Conservation (phyloP, 768 basidiomycete species). For the Xanthoconium purpureum region DNA sequence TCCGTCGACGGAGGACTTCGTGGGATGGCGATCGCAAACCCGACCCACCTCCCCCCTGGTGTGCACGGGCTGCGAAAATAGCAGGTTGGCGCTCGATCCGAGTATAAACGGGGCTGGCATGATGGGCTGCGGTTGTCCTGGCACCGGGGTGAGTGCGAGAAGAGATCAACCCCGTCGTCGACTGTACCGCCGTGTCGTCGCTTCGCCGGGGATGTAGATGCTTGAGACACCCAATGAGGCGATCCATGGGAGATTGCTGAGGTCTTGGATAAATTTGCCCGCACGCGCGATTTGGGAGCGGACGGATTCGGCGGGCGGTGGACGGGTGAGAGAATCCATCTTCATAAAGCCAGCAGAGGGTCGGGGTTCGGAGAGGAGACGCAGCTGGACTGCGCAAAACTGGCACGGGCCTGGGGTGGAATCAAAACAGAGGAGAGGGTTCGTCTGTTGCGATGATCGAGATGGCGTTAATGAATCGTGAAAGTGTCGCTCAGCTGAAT, state of each 20-base stretch:
- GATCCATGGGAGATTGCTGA: slow-evolving; percentile 48
- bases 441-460: slow-evolving; percentile 56
- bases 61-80: slow-evolving; percentile 24
- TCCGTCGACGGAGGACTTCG: slow-evolving; percentile 29
- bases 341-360: slow-evolving; percentile 47
- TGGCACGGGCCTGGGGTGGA: slow-evolving; percentile 32
- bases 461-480: slow-evolving; percentile 65
- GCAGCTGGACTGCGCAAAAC: slow-evolving; percentile 16
- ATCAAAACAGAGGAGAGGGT: slow-evolving; percentile 38
- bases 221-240: slow-evolving; percentile 43
- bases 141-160: slow-evolving; percentile 7
- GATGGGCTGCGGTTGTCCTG: slow-evolving; percentile 3
- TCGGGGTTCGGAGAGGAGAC: slow-evolving; percentile 37
- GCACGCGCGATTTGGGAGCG: slow-evolving; percentile 37
- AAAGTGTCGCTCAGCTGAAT: slow-evolving; percentile 54
- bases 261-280: slow-evolving; percentile 34
- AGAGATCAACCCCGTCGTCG: slow-evolving; percentile 30
- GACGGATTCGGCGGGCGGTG: slow-evolving; percentile 34
- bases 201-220: slow-evolving; percentile 45
- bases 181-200: slow-evolving; percentile 28
- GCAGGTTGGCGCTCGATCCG: slow-evolving; percentile 29
- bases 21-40: slow-evolving; percentile 30
- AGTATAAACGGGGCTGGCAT: slow-evolving; percentile 30
- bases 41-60: slow-evolving; percentile 10
- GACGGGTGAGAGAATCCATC: slow-evolving; percentile 44